Conservation (phyloP, 805 yeast species). For the Kluyveromyces aestuarii region DNA sequence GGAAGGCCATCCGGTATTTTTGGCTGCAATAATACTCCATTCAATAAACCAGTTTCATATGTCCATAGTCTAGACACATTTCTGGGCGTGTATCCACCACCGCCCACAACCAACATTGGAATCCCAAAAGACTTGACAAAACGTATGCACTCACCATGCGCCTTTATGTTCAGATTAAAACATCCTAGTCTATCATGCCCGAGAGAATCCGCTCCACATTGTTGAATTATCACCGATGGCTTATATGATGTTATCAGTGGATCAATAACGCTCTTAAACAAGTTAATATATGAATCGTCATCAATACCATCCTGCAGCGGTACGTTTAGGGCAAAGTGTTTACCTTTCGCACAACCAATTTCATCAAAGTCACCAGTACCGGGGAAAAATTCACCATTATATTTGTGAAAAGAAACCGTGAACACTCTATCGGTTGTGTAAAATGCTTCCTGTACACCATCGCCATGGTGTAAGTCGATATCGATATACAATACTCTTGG, state of each 20-base stretch:
- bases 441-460: slow-evolving; percentile 96
- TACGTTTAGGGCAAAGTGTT: slow-evolving; percentile 79
- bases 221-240: slow-evolving; percentile 90
- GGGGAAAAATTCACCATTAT: slow-evolving; percentile 89
- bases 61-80: slow-evolving; percentile 95
- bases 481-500: slow-evolving; percentile 91
- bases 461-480: slow-evolving; percentile 94
- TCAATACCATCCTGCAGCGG: slow-evolving; percentile 94
- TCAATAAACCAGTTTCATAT: slow-evolving; percentile 82
- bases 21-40: slow-evolving; percentile 68
- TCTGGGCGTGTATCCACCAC: slow-evolving; percentile 97
- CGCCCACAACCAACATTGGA: slow-evolving; percentile 88
- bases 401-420: slow-evolving; percentile 95
- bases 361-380: slow-evolving; percentile 94
- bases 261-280: slow-evolving; percentile 78
- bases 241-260: slow-evolving; percentile 87
- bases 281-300: slow-evolving; percentile 70
- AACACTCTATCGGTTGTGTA: slow-evolving; percentile 90
- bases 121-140: slow-evolving; percentile 81
- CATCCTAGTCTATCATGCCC: slow-evolving; percentile 92
- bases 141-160: slow-evolving; percentile 93
- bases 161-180: slow-evolving; percentile 83
- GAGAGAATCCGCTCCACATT: slow-evolving; percentile 95
- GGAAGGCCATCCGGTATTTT: slow-evolving; percentile 69
- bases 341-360: slow-evolving; percentile 81